Conservation (phyloP, 1,284 basidiomycete species). For the Trichosporon sp. region DNA sequence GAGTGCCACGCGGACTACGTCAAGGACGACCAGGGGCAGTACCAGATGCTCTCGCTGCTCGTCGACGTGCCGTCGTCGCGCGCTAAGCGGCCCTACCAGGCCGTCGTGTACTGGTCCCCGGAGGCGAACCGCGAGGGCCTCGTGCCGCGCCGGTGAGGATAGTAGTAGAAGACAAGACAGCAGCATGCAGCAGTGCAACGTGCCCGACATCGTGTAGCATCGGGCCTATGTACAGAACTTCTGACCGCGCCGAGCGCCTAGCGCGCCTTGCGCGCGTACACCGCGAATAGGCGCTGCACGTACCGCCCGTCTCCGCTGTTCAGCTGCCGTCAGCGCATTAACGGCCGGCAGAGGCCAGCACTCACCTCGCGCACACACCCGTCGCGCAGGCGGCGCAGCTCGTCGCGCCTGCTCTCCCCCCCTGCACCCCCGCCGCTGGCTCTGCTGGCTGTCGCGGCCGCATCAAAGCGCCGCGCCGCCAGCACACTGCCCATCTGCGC, state of each 20-base stretch:
- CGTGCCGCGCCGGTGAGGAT: conserved; percentile 26
- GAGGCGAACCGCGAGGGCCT: conserved; percentile 45
- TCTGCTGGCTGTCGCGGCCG: no score
- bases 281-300: conserved; percentile 39
- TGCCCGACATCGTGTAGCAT: neutral
- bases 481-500: neutral
- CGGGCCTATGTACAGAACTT: neutral
- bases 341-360: neutral
- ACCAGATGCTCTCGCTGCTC: conserved; percentile 41
- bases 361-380: conserved; percentile 34
- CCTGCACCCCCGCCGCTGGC: no score
- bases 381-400: conserved; percentile 25
- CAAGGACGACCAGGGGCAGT: conserved; percentile 45
- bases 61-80: conserved; percentile 43
- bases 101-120: conserved; percentile 43
- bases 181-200: neutral
- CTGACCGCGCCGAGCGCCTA: neutral
- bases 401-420: neutral
- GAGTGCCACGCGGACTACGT: conserved; percentile 49
- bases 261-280: conserved; percentile 37
- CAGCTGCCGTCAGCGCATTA: conserved; percentile 21
- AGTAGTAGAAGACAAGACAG: no score
- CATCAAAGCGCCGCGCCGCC: neutral
- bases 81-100: conserved; percentile 39
- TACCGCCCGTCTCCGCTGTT: conserved; percentile 20